phyloP scores from a whole-genome alignment of 2,329 filamentous ascomycete species.

The Massarina eburnea region DNA sequence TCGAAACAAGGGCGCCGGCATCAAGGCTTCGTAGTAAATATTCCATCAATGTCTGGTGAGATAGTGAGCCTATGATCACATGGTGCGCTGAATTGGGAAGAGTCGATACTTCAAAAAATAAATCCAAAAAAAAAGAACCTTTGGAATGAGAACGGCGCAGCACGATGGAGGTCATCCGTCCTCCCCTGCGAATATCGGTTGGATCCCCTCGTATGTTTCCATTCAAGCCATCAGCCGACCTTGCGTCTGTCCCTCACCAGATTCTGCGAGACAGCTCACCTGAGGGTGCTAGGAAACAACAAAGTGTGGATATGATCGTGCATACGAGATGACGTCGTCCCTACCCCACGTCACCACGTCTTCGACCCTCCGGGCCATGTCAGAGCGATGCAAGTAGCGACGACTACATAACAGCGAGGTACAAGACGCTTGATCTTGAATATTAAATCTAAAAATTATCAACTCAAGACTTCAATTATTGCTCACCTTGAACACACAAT shows the following conservation, averaged over 20 bases:
- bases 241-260: not conserved
- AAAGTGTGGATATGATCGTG: not conserved
- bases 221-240: not conserved
- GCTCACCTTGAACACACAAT: slow-evolving; percentile 8
- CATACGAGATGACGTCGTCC: not conserved
- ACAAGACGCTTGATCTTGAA: not conserved
- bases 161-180: too few relatives aligned
- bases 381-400: not conserved
- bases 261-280: not conserved
- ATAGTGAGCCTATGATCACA: too few relatives aligned
- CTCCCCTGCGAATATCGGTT: too few relatives aligned
- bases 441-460: not conserved
- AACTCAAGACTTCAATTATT: not conserved
- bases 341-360: not conserved
- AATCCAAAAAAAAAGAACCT: too few relatives aligned
- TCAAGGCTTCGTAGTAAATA: too few relatives aligned
- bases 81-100: too few relatives aligned
- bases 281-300: not conserved
- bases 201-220: not conserved
- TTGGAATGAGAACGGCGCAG: too few relatives aligned
- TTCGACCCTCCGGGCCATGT: not conserved
- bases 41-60: too few relatives aligned
- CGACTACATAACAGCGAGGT: not conserved
- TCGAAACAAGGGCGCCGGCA: too few relatives aligned
- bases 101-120: too few relatives aligned